Base-by-base conservation (phyloP, 352 stramenopile species). In the Pythium dissotocum region DNA sequence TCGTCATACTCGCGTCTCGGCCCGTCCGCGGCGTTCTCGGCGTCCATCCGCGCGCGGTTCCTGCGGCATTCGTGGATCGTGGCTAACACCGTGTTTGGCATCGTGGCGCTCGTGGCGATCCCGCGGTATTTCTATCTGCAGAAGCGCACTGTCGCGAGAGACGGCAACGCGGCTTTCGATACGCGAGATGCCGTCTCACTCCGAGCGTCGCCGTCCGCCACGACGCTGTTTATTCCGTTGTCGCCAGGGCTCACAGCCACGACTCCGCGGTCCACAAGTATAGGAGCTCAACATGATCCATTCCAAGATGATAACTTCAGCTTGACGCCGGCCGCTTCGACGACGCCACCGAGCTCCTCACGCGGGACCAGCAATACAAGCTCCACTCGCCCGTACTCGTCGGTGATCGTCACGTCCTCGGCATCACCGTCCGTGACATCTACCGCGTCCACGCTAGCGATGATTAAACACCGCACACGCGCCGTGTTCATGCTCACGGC, bases 51-150 rank as follows among this genome's bases (percentile, higher is more conserved):
- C 1, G 70, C 65, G 8, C 65, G 58, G 14, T 73, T 70, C 52
- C 42, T 71, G 55, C 71, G 65, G 16, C 59, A 70, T 52, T 85
- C 83, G 58, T 95, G 87, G 87, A 83, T 94, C 58, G 73, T 90
- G 6, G 87, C 83, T 49, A 94, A 94, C 62, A 92, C 85, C 18
- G 66, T 94, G 12, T 95, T 93, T 71, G 87, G 87, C 4, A 77
- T 88, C 56, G 71, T 92, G 48, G 79, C 80, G 28, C 42, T 93
- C 9, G 75, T 81, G 5, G 84, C 80, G 2, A 72, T 95, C 42
- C 87, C 87, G 18, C 73, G 87, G 9, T 92, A 89, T 65, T 93
- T 94, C 64, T 82, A 76, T 56, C 66, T 79, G 44, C 87, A 93
- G 63, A 73, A 62, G 5, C 78, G 85, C 21, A 70, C 35, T 10